phyloP scores from a whole-genome alignment of 1,139 yeast genomes.

The Yamadazyma sp. region DNA sequence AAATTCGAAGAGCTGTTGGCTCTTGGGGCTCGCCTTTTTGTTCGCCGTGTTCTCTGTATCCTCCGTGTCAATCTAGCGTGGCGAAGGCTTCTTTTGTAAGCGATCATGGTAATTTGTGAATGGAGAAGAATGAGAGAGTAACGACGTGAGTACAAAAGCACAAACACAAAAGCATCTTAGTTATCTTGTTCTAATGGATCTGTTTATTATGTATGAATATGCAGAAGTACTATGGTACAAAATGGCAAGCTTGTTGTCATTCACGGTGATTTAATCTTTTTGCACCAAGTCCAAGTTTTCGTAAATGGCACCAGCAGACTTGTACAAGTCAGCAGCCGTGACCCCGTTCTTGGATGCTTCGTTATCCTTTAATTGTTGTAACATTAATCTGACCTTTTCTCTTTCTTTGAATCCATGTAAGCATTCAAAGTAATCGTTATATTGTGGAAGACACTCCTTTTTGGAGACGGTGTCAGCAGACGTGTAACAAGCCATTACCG shows the following conservation, averaged over 20 bases:
- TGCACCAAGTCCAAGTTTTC: conserved; percentile 48
- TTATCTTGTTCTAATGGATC: no score
- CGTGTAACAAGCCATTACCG: conserved; percentile 46
- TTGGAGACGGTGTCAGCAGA: conserved; percentile 45
- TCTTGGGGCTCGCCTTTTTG: neutral
- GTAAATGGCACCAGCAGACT: conserved; percentile 43
- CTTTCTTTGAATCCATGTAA: conserved; percentile 51
- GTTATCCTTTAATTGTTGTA: conserved; percentile 48
- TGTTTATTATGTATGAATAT: neutral
- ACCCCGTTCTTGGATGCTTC: conserved; percentile 41
- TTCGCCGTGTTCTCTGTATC: neutral
- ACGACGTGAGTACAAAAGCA: no score
- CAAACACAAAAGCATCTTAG: neutral
- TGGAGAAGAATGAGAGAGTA: no score
- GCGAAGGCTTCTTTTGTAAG: conserved; percentile 3
- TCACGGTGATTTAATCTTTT: conserved; percentile 13
- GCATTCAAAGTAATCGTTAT: conserved; percentile 50
- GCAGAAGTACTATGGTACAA: conserved; percentile 4
- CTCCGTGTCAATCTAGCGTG: conserved; percentile 1
- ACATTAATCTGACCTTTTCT: conserved; percentile 46
- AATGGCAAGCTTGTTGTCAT: neutral
- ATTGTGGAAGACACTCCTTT: conserved; percentile 45
- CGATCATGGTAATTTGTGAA: conserved; percentile 2
- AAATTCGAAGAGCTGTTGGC: neutral
- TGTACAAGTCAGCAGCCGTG: conserved; percentile 45